Percentiles rank a stretch among this genome's conserved stretches.
These are phyloP conservation scores for Discostella pseudostelligera DNA, from an alignment of 108 stramenopile genomes.

Conservation along the genomic window DNA sequence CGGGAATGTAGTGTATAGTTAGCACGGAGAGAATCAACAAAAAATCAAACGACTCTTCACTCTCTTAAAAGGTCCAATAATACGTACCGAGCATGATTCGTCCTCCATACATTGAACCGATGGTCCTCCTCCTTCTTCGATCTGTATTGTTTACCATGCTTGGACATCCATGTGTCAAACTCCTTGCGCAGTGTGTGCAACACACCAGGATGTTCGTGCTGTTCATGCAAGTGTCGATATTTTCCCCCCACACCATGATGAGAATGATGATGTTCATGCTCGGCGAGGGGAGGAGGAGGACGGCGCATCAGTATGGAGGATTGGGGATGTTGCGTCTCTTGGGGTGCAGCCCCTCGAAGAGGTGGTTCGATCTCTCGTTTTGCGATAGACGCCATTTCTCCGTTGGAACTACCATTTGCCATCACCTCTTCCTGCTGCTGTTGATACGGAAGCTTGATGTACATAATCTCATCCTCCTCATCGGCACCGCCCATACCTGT, in stretches of 20 bases:
- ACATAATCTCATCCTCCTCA: conserved; percentile 22
- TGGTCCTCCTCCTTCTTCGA: conserved; percentile 64
- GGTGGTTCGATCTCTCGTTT: conserved; percentile 32
- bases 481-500: neutral
- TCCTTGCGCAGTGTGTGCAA: conserved; percentile 51
- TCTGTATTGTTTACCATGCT: conserved; percentile 63
- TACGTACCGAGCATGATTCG: conserved; percentile 64
- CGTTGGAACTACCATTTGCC: neutral
- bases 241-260: neutral
- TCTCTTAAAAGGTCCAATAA: neutral
- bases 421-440: neutral
- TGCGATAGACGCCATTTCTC: neutral
- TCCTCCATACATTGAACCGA: conserved; percentile 76
- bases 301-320: conserved; percentile 8
- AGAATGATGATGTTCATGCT: conserved; percentile 11
- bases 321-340: conserved; percentile 1
- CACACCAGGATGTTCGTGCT: conserved; percentile 18
- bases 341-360: conserved; percentile 19
- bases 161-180: conserved; percentile 71
- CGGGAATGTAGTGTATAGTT: neutral
- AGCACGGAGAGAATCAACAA: neutral
- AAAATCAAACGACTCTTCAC: neutral
- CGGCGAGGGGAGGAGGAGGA: conserved; percentile 12
- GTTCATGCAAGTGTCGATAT: conserved; percentile 2
- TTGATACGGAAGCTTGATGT: conserved; percentile 41